Evolutionary conservation across 2,329 filamentous ascomycete species (phyloP).

Genomic region (Raffaelea albimanens): DNA sequence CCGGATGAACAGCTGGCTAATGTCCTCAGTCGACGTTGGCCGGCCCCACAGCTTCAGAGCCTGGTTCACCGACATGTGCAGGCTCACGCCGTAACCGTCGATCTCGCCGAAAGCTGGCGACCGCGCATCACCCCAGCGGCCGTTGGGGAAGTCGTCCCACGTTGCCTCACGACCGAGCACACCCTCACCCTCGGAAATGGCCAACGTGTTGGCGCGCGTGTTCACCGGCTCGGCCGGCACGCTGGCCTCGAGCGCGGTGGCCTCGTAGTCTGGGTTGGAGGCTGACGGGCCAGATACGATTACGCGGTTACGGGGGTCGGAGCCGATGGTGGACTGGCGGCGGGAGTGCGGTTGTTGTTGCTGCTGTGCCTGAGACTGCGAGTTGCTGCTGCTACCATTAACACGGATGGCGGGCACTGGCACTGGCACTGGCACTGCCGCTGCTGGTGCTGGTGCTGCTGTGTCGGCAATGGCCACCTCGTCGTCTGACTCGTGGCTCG

Average conservation of each 20-base stretch:
- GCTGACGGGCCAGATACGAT: conserved; percentile 61
- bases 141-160: conserved; percentile 98
- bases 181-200: conserved; percentile 90
- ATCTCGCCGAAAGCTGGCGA: conserved; percentile 95
- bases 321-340: conserved; percentile 69
- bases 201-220: conserved; percentile 72
- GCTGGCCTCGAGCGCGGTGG: conserved; percentile 66
- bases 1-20: conserved; percentile 69
- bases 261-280: conserved; percentile 57
- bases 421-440: conserved; percentile 15
- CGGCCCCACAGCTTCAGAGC: conserved; percentile 80
- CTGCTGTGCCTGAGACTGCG: conserved; percentile 21
- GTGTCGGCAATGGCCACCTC: conserved; percentile 44
- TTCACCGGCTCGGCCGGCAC: conserved; percentile 67
- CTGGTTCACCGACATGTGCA: conserved; percentile 80
- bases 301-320: conserved; percentile 77
- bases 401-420: conserved; percentile 37
- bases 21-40: conserved; percentile 60
- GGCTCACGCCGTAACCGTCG: conserved; percentile 88
- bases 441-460: conserved; percentile 29
- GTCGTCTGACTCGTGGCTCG: conserved; percentile 27
- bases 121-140: conserved; percentile 93
- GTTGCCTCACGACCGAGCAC: conserved; percentile 86
- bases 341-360: conserved; percentile 34
- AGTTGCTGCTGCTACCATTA: conserved; percentile 33